These are phyloP conservation scores for Yarrowia bubula DNA, from an alignment of 805 yeast genomes.

Conservation along the genomic window DNA sequence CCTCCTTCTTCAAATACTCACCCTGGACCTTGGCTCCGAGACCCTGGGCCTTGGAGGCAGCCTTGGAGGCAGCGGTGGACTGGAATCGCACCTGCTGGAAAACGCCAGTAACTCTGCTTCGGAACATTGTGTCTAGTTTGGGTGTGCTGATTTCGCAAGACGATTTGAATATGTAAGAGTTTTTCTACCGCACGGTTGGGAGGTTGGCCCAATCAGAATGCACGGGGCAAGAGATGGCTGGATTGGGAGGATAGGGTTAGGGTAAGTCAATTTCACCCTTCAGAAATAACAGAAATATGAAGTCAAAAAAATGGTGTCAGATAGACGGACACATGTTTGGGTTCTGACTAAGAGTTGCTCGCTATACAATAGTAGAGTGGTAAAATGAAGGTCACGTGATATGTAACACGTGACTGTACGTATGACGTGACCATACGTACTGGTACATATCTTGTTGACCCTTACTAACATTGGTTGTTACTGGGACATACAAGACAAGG, in stretches of 20 bases:
- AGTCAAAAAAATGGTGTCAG: not conserved
- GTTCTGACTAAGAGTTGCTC: not conserved
- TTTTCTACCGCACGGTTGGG: conserved; percentile 22
- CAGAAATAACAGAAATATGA: too few relatives aligned
- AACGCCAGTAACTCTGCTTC: conserved; percentile 26
- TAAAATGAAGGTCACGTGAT: not conserved
- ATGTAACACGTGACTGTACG: too few relatives aligned
- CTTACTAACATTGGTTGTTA: too few relatives aligned
- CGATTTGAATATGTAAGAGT: conserved; percentile 17
- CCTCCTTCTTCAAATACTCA: conserved; percentile 7
- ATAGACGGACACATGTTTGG: not conserved
- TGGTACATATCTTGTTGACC: too few relatives aligned
- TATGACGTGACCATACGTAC: too few relatives aligned
- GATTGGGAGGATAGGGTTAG: not conserved
- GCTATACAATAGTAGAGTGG: not conserved
- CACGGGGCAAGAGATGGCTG: not conserved
- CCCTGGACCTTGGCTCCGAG: conserved; percentile 27
- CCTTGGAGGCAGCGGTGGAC: conserved; percentile 28
- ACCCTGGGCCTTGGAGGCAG: conserved; percentile 24
- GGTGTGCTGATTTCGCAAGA: conserved; percentile 25
- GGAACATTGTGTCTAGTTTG: conserved; percentile 22
- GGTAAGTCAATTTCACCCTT: not conserved
- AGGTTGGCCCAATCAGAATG: conserved; percentile 25
- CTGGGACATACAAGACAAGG: too few relatives aligned
- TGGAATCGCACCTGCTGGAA: conserved; percentile 27